These are phyloP conservation scores for Lojkania enalia DNA, from an alignment of 2,329 filamentous ascomycete genomes.

Conservation along the genomic window DNA sequence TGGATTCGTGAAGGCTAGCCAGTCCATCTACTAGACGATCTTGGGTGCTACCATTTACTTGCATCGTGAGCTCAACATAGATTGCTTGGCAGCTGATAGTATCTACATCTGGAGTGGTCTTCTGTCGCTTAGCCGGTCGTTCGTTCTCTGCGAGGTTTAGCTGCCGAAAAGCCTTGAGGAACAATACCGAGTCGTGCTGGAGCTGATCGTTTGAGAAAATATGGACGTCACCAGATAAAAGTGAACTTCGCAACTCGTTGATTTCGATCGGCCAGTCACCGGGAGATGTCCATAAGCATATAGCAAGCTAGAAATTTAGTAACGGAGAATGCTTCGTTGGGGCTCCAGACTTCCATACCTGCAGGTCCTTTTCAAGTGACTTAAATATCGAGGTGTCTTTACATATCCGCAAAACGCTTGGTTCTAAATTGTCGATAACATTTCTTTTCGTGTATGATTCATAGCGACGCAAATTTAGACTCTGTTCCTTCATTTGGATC, in stretches of 20 bases:
- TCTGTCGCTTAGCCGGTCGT: slow-evolving; percentile 36
- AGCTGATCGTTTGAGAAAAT: slow-evolving; percentile 31
- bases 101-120: slow-evolving; percentile 18
- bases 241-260: slow-evolving; percentile 22
- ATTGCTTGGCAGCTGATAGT: slow-evolving; percentile 15
- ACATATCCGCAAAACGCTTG: slow-evolving; percentile 23
- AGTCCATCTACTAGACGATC: slow-evolving; percentile 27
- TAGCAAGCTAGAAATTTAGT: slow-evolving; percentile 25
- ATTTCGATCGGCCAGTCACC: slow-evolving; percentile 31
- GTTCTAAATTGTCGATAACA: slow-evolving; percentile 21
- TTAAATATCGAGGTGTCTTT: slow-evolving; percentile 21
- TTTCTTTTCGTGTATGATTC: slow-evolving; percentile 8
- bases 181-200: slow-evolving; percentile 19
- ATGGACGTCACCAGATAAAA: slow-evolving; percentile 22
- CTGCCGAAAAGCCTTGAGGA: slow-evolving; percentile 22
- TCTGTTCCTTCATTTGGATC: background rate
- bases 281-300: slow-evolving; percentile 39
- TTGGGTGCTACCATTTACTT: slow-evolving; percentile 28
- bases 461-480: background rate
- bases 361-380: slow-evolving; percentile 32
- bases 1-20: slow-evolving; percentile 26
- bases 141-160: slow-evolving; percentile 23
- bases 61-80: slow-evolving; percentile 26
- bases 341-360: too few relatives aligned
- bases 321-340: too few relatives aligned